These are phyloP conservation scores for Streptanthus diversifolius DNA, from an alignment of 345 rosid genomes.

Conservation along the genomic window DNA sequence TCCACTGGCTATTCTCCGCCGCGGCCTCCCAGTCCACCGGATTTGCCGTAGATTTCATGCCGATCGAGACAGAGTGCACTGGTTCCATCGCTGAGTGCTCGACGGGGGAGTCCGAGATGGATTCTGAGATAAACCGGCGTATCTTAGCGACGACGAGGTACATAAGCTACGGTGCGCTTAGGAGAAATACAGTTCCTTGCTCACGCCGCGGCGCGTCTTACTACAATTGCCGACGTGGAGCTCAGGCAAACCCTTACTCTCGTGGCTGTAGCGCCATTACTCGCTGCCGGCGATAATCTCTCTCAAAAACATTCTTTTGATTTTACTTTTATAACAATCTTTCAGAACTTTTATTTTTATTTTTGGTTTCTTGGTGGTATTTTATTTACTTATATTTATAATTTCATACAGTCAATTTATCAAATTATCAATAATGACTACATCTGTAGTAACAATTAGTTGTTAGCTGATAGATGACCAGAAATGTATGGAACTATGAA, in stretches of 20 bases:
- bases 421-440: neutral
- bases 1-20: constrained; percentile 26
- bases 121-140: constrained; percentile 75
- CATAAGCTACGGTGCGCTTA: constrained; percentile 84
- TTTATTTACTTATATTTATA: constrained; percentile 1
- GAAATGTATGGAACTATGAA: neutral
- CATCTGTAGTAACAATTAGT: neutral
- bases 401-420: neutral
- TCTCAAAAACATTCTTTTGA: constrained; percentile 6
- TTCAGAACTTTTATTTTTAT: neutral
- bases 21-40: constrained; percentile 33
- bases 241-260: constrained; percentile 69
- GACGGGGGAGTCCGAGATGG: constrained; percentile 52
- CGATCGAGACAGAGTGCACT: constrained; percentile 44
- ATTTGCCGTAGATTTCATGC: constrained; percentile 38
- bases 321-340: neutral
- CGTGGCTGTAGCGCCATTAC: constrained; percentile 79
- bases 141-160: constrained; percentile 55
- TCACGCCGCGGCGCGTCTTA: constrained; percentile 86
- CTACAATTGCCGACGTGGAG: constrained; percentile 76
- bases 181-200: constrained; percentile 75
- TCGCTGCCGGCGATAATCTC: constrained; percentile 58
- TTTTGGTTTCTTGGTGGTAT: neutral
- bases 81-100: constrained; percentile 73
- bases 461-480: neutral